Percentiles rank a stretch among this genome's conserved stretches.
phyloP scores from a whole-genome alignment of 2,329 filamentous ascomycete species.

The Colletotrichum destructivum region DNA sequence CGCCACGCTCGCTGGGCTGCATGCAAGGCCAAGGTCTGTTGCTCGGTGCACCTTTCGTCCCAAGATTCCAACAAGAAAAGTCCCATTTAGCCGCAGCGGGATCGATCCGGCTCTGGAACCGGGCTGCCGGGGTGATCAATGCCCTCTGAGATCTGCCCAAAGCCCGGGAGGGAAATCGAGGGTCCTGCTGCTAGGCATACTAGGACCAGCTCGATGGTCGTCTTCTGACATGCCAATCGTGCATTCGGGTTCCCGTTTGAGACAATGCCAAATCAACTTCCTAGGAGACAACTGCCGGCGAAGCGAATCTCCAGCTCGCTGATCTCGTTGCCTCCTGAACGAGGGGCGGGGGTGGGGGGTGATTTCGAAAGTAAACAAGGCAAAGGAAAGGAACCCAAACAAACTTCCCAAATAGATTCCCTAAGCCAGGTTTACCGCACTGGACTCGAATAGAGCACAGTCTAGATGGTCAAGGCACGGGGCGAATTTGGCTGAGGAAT shows the following conservation, averaged over 20 bases:
- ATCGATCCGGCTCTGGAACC: constrained; percentile 32
- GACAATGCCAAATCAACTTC: constrained; percentile 2
- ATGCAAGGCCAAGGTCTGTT: constrained; percentile 20
- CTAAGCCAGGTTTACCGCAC: constrained; percentile 4
- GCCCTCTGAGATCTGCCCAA: constrained; percentile 21
- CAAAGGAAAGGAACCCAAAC: constrained; percentile 20
- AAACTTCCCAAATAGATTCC: constrained; percentile 29
- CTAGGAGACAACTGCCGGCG: neutral
- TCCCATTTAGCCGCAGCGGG: constrained; percentile 30
- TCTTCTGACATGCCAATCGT: neutral
- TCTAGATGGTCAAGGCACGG: constrained; percentile 39
- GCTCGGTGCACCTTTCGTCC: constrained; percentile 30
- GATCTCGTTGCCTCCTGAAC: neutral
- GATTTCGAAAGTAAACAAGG: constrained; percentile 31
- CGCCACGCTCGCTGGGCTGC: constrained; percentile 6
- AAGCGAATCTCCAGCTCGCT: neutral
- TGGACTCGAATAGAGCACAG: constrained; percentile 22
- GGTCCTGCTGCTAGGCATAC: constrained; percentile 18
- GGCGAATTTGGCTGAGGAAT: constrained; percentile 40
- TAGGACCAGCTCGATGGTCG: neutral
- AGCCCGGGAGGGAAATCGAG: constrained; percentile 15
- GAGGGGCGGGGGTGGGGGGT: neutral
- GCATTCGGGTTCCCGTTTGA: neutral
- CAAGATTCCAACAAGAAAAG: constrained; percentile 8
- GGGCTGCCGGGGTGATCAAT: constrained; percentile 33